Conservation (phyloP, 2,329 filamentous ascomycete genomes). For the Magnaporthiopsis poae region DNA sequence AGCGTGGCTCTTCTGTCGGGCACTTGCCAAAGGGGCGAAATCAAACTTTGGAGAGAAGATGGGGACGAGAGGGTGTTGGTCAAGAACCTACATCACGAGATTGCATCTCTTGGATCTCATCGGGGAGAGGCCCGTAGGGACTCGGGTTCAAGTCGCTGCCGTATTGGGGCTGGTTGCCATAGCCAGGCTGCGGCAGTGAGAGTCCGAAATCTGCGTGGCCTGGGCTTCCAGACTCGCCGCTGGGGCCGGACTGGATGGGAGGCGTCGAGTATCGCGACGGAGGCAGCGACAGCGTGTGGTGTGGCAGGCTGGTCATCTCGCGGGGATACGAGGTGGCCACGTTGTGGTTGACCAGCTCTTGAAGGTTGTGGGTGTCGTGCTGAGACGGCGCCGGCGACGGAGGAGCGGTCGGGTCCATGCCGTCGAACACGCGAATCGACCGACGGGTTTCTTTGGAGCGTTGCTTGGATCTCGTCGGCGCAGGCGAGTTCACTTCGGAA, state of each 20-base stretch:
- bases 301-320: slow-evolving; percentile 16
- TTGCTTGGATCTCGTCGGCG: not conserved
- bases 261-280: slow-evolving; percentile 30
- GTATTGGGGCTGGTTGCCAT: not conserved
- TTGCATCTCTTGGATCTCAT: not conserved
- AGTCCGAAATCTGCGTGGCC: not conserved
- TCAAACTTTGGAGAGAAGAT: not conserved
- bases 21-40: not conserved
- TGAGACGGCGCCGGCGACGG: slow-evolving; percentile 37
- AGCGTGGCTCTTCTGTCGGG: not conserved
- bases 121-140: not conserved
- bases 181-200: slow-evolving; percentile 15
- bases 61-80: not conserved
- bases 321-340: slow-evolving; percentile 20
- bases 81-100: not conserved
- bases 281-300: slow-evolving; percentile 26
- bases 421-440: not conserved
- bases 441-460: not conserved
- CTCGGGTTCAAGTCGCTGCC: not conserved
- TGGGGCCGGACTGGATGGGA: slow-evolving; percentile 18
- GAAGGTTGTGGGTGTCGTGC: slow-evolving; percentile 29
- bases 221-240: not conserved
- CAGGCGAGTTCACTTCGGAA: not conserved
- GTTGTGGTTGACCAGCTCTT: slow-evolving; percentile 37
- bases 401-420: not conserved